Base-by-base conservation (phyloP, 1,284 basidiomycete species). In the Mycosarcoma mackinlayi region DNA sequence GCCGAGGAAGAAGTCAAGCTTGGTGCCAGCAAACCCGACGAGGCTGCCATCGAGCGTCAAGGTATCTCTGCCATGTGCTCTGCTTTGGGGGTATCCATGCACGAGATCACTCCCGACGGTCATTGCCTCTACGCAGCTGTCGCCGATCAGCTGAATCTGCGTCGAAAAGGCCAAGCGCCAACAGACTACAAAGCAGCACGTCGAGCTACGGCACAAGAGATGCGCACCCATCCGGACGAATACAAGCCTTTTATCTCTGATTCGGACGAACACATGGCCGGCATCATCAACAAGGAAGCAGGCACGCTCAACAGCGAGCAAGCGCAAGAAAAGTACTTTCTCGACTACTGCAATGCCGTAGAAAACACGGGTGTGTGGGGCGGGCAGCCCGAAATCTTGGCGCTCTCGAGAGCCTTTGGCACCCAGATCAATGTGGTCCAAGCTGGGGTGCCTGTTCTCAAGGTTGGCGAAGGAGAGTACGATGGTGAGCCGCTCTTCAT, bases 341-440 rank as follows among this genome's bases (percentile, higher is more conserved):
- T 87, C 46, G 84, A 86, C 64, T 98, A 98, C 83, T 97, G 94
- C 82, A 84, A 86, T 62, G 86, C 87, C 10, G 89, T 99, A 19
- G 89, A 90, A 46, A 87, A 90, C 77, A 95, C 93, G 9, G 91
- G 89, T 9, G 88, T 90, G 30, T 98, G 96, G 96, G 96, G 96
- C 42, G 96, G 96, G 34, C 93, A 98, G 84, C 94, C 94, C 3
- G 96, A 98, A 80, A 94, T 98, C 42, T 86, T 92, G 73, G 96
- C 96, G 0, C 85, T 98, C 10, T 90, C 91, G 75, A 87, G 90
- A 52, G 89, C 89, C n/a, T 97, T 89, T 83, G 86, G 88, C 51
- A 86, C 94, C 25, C 91, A 93, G 0, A 95, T 99, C 55, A 90
- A 97, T 82, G 91, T 99, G 53, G 87, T 98, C 18, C 96, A 98